Conservation (phyloP, 2,329 filamentous ascomycete genomes). For the Akanthomyces muscarius region DNA sequence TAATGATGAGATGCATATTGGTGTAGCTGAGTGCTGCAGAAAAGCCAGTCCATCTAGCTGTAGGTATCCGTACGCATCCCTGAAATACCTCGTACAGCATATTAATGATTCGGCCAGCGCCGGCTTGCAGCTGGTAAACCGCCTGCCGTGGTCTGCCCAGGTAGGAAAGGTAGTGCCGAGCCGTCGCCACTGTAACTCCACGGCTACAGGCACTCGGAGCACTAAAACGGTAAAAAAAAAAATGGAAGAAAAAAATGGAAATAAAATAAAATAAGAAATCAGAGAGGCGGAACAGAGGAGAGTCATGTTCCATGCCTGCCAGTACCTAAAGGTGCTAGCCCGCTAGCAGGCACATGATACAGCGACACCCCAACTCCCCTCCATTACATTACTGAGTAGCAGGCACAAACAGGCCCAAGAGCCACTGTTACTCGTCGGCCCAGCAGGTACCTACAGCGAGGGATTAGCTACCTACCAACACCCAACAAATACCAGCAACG, state of each 20-base stretch:
- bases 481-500: neutral
- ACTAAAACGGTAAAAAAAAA: too few relatives aligned
- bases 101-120: too few relatives aligned
- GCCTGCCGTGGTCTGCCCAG: too few relatives aligned
- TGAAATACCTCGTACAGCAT: too few relatives aligned
- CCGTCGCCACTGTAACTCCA: too few relatives aligned
- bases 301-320: neutral
- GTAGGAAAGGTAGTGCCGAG: too few relatives aligned
- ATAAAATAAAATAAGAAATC: too few relatives aligned
- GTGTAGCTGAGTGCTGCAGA: neutral
- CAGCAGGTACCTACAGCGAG: neutral
- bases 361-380: neutral
- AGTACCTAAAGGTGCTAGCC: neutral
- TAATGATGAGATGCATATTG: neutral
- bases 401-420: neutral
- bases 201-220: too few relatives aligned
- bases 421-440: neutral
- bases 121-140: too few relatives aligned
- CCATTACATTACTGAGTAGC: neutral
- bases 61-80: too few relatives aligned
- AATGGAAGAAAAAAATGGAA: too few relatives aligned
- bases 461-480: neutral
- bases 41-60: too few relatives aligned
- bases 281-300: neutral
- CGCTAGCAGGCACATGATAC: neutral